Percentiles rank a stretch among this genome's conserved stretches.
Conservation (phyloP, 2,329 filamentous ascomycete species). For the Diplodia intermedia region DNA sequence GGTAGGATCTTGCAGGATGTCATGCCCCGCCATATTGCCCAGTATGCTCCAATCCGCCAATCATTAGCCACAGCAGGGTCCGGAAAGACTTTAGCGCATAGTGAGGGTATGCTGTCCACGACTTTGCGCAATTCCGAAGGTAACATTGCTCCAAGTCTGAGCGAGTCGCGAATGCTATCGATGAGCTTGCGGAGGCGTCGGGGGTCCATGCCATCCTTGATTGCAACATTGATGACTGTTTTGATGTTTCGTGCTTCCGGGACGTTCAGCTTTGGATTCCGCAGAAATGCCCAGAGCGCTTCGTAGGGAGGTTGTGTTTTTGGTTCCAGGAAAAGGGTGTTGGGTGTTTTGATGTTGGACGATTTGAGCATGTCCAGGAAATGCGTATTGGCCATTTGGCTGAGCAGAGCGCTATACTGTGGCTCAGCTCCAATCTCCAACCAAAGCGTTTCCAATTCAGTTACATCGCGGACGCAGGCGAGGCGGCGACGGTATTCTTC, state of each 20-base stretch:
- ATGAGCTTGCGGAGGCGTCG: not conserved
- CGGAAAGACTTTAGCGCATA: not conserved
- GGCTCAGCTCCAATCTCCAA: constrained; percentile 12
- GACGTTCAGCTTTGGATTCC: not conserved
- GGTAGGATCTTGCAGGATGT: constrained; percentile 2
- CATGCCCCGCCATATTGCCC: constrained; percentile 26
- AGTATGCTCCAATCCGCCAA: constrained; percentile 19
- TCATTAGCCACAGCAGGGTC: not conserved
- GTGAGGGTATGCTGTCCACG: not conserved
- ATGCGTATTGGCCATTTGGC: constrained; percentile 25
- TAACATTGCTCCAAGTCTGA: constrained; percentile 21
- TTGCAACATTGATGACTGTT: not conserved
- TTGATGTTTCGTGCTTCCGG: constrained; percentile 17
- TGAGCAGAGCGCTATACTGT: constrained; percentile 9
- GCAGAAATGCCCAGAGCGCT: constrained; percentile 15
- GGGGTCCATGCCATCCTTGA: not conserved
- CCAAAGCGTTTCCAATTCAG: constrained; percentile 7
- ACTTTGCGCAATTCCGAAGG: not conserved
- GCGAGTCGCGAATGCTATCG: constrained; percentile 1
- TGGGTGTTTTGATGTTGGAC: too few species aligned
- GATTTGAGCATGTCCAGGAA: constrained; percentile 11
- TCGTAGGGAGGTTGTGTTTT: not conserved
- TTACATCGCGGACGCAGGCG: not conserved
- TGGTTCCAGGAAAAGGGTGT: too few species aligned
- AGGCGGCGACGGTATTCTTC: constrained; percentile 10